Percentiles rank a stretch among this genome's conserved stretches.
Conservation (phyloP, 441 rosid genomes). For the Dalechampia spathulata region DNA sequence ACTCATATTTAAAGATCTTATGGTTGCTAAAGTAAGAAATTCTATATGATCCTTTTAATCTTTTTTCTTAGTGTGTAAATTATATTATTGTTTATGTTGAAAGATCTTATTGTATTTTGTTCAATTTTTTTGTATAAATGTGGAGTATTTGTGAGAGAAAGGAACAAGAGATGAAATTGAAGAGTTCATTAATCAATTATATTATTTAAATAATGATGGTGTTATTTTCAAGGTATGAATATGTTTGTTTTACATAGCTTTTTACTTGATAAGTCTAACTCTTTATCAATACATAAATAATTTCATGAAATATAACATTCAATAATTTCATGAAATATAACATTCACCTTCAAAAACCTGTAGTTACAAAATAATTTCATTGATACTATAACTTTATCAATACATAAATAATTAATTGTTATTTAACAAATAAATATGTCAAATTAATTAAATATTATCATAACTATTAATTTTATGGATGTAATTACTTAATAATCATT, state of each 20-base stretch:
- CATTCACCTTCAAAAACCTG: too few relatives aligned
- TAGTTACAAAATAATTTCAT: too few relatives aligned
- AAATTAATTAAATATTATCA: too few relatives aligned
- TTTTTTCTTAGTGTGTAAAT: too few relatives aligned
- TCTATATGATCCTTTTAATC: neutral
- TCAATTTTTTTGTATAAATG: neutral
- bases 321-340: too few relatives aligned
- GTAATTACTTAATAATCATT: too few relatives aligned
- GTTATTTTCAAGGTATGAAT: conserved; percentile 47
- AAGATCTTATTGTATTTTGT: neutral
- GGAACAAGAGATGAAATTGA: conserved; percentile 79
- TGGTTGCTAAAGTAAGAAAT: conserved; percentile 60
- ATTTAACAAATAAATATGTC: too few relatives aligned
- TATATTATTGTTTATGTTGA: neutral
- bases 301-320: too few relatives aligned
- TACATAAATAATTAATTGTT: too few relatives aligned
- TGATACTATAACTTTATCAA: too few relatives aligned
- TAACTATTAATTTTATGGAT: too few relatives aligned
- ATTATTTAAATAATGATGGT: conserved; percentile 60
- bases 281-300: too few relatives aligned
- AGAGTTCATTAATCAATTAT: conserved; percentile 61
- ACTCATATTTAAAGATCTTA: conserved; percentile 62
- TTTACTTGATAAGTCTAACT: neutral
- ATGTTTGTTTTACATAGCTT: neutral
- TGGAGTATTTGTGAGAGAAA: conserved; percentile 76